These are phyloP conservation scores for Candida sithepensis DNA, from an alignment of 805 yeast genomes.

Conservation along the genomic window DNA sequence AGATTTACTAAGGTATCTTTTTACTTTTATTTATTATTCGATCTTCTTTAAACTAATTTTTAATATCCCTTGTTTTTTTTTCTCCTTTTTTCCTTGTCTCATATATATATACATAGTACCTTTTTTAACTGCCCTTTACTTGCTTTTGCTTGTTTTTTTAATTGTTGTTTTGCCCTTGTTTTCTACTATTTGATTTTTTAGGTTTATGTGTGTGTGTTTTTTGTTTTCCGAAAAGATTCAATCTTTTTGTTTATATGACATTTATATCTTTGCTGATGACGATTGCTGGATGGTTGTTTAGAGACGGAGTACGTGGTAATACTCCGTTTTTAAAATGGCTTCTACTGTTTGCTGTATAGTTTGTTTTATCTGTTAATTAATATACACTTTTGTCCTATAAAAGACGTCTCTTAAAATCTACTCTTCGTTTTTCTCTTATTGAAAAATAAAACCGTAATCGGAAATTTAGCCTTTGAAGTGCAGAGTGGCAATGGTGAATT, in stretches of 20 bases:
- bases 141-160: background rate
- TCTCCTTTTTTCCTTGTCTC: background rate
- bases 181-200: background rate
- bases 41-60: background rate
- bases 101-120: background rate
- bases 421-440: too few species aligned
- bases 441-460: background rate
- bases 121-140: background rate
- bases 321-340: background rate
- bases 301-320: conserved; percentile 11
- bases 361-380: background rate
- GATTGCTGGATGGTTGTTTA: background rate
- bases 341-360: conserved; percentile 1
- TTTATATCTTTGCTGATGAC: background rate
- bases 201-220: background rate
- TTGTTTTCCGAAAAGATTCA: background rate
- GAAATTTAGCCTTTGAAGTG: too few species aligned
- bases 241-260: background rate
- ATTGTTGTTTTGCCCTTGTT: background rate
- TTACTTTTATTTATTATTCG: background rate
- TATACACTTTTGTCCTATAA: background rate
- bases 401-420: background rate
- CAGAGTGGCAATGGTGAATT: too few species aligned
- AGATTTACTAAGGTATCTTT: conserved; percentile 2
- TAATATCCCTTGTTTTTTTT: background rate